Base-by-base conservation (phyloP, 805 yeast species). In the Wickerhamiella brachini region DNA sequence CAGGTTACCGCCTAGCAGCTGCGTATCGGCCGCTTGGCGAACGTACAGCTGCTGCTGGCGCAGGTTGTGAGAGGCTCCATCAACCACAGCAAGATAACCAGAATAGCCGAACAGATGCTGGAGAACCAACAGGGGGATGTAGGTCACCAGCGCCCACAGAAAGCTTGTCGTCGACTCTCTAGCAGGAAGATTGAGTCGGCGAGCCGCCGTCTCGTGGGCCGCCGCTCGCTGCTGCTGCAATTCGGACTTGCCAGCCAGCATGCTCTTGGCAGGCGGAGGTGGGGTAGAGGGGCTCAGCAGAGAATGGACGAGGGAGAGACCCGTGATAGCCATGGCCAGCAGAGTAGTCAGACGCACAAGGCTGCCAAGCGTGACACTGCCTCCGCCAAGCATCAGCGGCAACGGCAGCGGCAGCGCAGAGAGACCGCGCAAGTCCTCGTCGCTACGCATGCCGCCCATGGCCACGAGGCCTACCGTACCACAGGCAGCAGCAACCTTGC, bases 391-490 rank as follows among this genome's bases (percentile, higher is more conserved):
- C 22, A 18, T 41, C 15, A 41, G 44, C 9, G 47, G 47, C 47
- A 45, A 17, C 29, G 29, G 29, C 24, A 45, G 39, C 39, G 37
- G 39, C 39, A 45, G 22, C 9, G 47, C 47, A 9, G 39, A 37
- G 17, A 45, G 17, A 5, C 47, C 47, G 10, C 47, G 47, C 17
- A 45, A 39, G 39, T 45, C 47, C n/a, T 45, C 47, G 39, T 45
- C 31, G 29, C 34, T 23, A 9, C 18, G 47, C 39, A 45, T 45
- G 21, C 47, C 47, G 47, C 47, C 39, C 39, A 45, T 29, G 15
- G 39, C 22, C 23, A 29, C 29, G 15, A 26, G 37, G 31, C 39
- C 47, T 4, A 17, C 47, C 5, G 20, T 26, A 10, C 29, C 47
- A n/a, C 47, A 26, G 17, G 39, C 23, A 10, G 47, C 47, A 4